Base-by-base conservation (phyloP, 2,329 filamentous ascomycete genomes). In the Truncatella angustata region DNA sequence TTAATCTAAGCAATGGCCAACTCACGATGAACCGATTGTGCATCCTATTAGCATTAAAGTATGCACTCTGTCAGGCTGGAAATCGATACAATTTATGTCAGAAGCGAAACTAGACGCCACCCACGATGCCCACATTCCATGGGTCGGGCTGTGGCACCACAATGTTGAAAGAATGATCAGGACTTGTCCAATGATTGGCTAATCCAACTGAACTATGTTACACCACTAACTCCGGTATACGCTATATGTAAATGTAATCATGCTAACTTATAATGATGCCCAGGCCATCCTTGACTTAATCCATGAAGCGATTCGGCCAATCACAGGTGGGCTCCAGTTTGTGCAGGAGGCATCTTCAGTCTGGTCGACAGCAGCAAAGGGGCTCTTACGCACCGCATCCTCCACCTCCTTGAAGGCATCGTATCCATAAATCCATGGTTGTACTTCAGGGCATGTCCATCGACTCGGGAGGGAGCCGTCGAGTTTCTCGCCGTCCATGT, bases 381-480 rank as follows among this genome's bases (percentile, higher is more conserved):
- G 60, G 28, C 60, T 54, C 32, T 55, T 47, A 2, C 35, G 51
- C 4, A 65, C 54, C 1, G 58, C 62, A 18, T 71, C 68, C 49
- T 80, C 73, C 1, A 77, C 80, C 59, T 85, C 82, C 24, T 70
- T 68, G 53, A 78, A 76, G 3, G 82, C 81, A 66, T 87, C 80
- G 56, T 87, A 87, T 0, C 83, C 81, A 58, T 82, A 88, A 43
- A 88, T 56, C 80, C 83, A 87, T 0, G 78, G 77, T 63, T 87
- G 84, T 0, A 84, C 77, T 30, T 79, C 70, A 0, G 82, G 82
- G 61, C 84, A 86, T 2, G 79, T 82, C 79, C 84, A 84, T 45
- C 84, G 71, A 65, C 80, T 84, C 0, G 85, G 85, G 57, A 87
- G 88, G 1, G 78, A 74, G 1, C 73, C 75, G 35, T 73, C 68